Base-by-base conservation (phyloP, 2,329 filamentous ascomycete species). In the Colletotrichum godetiae region DNA sequence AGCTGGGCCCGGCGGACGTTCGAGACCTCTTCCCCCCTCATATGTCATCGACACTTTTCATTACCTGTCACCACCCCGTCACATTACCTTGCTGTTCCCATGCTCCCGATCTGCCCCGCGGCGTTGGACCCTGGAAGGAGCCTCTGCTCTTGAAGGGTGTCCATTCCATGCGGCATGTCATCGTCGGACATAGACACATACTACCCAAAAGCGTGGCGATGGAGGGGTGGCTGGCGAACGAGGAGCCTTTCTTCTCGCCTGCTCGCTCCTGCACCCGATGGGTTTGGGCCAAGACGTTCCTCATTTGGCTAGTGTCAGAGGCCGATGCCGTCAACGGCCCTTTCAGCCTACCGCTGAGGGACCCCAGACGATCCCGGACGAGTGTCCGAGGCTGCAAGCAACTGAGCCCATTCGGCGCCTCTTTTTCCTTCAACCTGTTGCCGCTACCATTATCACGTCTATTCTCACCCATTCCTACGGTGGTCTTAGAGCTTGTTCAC, bases 121-220 rank as follows among this genome's bases (percentile, higher is more conserved):
- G 66, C 55, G 53, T 60, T 60, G 55, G 70, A 37, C 68, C 58
- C 61, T 64, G 24, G 49, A 42, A 58, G 57, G 59, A 72, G 69
- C 69, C 69, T 69, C 53, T 61, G 37, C 8, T 64, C 24, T 60
- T 52, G 49, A 69, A 64, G 53, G 58, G 29, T 63, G 29, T 37
- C 58, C 59, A 37, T 59, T 68, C 65, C 53, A 65, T 65, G 67
- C 66, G 70, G 70, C 70, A 60, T 60, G 60, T 70, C 66, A 65
- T 49, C 59, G 46, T 57, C 66, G 69, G 37, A 69, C 67, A 69
- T 68, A 52, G 29, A 64, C 35, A 35, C 64, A 72, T 74, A 69
- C 73, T 72, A 75, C 72, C 68, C 68, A 63, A 69, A 71, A 71
- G 74, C 72, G 74, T 75, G 74, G 72, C 65, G 62, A 69, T 55